phyloP scores from a whole-genome alignment of 2,329 filamentous ascomycete genomes.

The Fusarium odoratissimum region DNA sequence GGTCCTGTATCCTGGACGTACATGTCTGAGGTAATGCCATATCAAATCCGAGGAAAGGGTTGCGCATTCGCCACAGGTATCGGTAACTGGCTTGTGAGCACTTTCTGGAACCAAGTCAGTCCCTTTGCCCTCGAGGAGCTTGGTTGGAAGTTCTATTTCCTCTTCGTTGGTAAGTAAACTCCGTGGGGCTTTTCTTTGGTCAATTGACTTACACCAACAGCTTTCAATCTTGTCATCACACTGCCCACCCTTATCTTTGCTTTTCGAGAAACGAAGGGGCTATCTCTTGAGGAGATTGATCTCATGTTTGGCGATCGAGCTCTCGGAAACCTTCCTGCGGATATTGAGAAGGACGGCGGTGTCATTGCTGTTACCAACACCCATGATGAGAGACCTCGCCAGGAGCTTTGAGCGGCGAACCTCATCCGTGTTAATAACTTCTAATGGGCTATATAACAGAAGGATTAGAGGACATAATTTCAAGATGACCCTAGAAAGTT shows the following conservation, averaged over 20 bases:
- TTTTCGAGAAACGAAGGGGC: constrained; percentile 65
- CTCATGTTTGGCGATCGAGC: constrained; percentile 59
- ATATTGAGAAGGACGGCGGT: constrained; percentile 41
- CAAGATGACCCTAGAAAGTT: not conserved
- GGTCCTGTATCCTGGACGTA: constrained; percentile 68
- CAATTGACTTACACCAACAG: constrained; percentile 49
- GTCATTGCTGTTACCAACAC: constrained; percentile 23
- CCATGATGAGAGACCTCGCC: constrained; percentile 22
- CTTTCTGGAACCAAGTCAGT: constrained; percentile 68
- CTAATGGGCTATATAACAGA: not conserved
- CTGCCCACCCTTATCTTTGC: constrained; percentile 58
- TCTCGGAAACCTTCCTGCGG: constrained; percentile 39
- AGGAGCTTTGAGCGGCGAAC: not conserved
- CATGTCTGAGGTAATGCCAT: constrained; percentile 71
- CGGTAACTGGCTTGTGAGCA: constrained; percentile 44
- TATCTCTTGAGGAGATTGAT: constrained; percentile 66
- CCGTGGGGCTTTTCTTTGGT: constrained; percentile 46
- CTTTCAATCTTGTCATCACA: constrained; percentile 49
- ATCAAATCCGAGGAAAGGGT: constrained; percentile 63
- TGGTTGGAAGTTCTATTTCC: constrained; percentile 53
- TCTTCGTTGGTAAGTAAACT: constrained; percentile 47
- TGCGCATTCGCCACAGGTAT: constrained; percentile 43
- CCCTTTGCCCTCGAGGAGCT: constrained; percentile 60
- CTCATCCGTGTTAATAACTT: not conserved
- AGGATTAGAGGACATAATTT: not conserved